Conservation (phyloP, 257 asterid genomes). For the Paulownia fortunei region DNA sequence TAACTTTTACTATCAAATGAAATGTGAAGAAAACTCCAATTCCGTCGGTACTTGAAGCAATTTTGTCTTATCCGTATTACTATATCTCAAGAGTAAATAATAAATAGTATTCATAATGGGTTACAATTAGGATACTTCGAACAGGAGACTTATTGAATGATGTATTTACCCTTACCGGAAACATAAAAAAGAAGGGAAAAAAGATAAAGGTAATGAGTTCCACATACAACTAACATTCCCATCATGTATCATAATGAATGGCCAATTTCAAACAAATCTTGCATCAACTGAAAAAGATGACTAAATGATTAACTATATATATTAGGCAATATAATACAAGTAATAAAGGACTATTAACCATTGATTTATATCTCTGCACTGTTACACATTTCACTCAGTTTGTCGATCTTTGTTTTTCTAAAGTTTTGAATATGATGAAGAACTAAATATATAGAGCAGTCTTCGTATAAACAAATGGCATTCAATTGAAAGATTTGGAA, state of each 20-base stretch:
- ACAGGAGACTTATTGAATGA: no score
- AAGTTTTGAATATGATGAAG: neutral
- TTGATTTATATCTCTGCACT: conserved; percentile 1
- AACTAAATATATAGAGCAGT: conserved; percentile 10
- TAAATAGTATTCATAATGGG: no score
- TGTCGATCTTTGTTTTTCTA: neutral
- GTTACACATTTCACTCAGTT: conserved; percentile 24
- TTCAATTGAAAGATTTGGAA: conserved; percentile 13
- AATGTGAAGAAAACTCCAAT: no score
- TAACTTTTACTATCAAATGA: no score
- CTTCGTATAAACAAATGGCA: conserved; percentile 36
- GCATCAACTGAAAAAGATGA: neutral
- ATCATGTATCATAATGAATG: neutral
- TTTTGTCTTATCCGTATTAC: no score
- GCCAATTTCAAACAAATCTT: neutral
- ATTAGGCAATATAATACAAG: neutral
- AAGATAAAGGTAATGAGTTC: neutral
- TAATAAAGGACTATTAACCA: neutral
- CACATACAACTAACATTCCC: neutral
- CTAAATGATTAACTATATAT: neutral
- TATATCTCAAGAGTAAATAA: no score
- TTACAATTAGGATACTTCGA: neutral
- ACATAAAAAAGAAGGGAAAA: neutral
- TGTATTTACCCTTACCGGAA: no score
- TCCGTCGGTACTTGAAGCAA: no score